phyloP scores from a whole-genome alignment of 2,329 filamentous ascomycete species.

The Helotiales sp. region DNA sequence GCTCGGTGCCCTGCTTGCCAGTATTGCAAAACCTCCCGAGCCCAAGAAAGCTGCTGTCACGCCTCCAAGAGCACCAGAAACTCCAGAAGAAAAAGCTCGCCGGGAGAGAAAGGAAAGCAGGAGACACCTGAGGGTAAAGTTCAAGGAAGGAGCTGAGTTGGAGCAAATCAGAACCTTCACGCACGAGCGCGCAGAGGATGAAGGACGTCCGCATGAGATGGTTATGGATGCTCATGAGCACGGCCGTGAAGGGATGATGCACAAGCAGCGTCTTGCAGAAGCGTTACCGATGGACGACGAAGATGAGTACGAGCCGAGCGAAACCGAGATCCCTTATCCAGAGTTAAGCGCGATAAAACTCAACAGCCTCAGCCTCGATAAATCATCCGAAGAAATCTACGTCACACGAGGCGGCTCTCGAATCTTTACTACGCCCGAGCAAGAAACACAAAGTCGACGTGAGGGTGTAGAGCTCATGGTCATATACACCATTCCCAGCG shows the following conservation, averaged over 20 bases:
- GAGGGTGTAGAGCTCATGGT: conserved; percentile 61
- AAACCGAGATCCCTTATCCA: conserved; percentile 51
- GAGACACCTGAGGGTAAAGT: conserved; percentile 68
- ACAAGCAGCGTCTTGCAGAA: conserved; percentile 53
- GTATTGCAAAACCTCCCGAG: conserved; percentile 35
- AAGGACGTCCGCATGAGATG: conserved; percentile 66
- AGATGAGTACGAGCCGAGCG: conserved; percentile 35
- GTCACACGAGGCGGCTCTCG: conserved; percentile 54
- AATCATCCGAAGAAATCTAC: conserved; percentile 49
- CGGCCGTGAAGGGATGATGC: conserved; percentile 69
- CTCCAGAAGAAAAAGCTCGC: conserved; percentile 64
- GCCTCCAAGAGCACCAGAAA: conserved; percentile 50
- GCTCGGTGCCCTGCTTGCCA: conserved; percentile 35
- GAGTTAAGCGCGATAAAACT: conserved; percentile 43
- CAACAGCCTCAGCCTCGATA: conserved; percentile 41
- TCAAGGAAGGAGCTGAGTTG: conserved; percentile 67
- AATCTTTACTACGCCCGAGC: conserved; percentile 54
- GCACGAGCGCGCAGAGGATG: conserved; percentile 70
- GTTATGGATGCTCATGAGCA: conserved; percentile 72
- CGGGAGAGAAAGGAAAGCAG: conserved; percentile 72
- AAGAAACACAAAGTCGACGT: conserved; percentile 54
- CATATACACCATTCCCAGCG: conserved; percentile 35
- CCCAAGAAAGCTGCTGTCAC: conserved; percentile 32
- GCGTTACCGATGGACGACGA: conserved; percentile 59
- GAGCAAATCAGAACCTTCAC: conserved; percentile 69